phyloP scores from a whole-genome alignment of 2,329 filamentous ascomycete genomes.

The Neobulgaria alba region DNA sequence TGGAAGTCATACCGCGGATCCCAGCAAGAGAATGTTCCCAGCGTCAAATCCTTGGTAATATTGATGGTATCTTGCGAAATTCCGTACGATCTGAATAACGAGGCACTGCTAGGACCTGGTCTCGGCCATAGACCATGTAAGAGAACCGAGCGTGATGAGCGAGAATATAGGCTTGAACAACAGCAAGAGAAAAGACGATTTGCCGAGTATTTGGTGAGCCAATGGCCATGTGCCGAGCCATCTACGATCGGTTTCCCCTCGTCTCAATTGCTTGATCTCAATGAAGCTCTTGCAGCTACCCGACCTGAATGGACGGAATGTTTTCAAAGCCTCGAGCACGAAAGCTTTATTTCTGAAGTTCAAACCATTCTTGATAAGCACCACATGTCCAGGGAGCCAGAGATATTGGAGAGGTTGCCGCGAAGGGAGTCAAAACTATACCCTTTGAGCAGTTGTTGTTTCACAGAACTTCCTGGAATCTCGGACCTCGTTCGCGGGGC shows the following conservation, averaged over 20 bases:
- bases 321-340: slow-evolving; percentile 40
- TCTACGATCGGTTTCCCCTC: slow-evolving; percentile 23
- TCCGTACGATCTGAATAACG: slow-evolving; percentile 24
- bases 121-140: slow-evolving; percentile 9
- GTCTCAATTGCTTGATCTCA: slow-evolving; percentile 31
- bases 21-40: neutral
- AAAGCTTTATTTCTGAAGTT: slow-evolving; percentile 34
- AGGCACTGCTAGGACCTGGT: slow-evolving; percentile 1
- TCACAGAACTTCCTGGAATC: neutral
- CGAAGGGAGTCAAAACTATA: neutral
- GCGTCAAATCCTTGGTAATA: neutral
- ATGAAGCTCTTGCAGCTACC: slow-evolving; percentile 33
- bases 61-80: slow-evolving; percentile 21
- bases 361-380: slow-evolving; percentile 34
- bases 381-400: neutral
- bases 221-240: slow-evolving; percentile 38
- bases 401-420: neutral
- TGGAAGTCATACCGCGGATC: slow-evolving; percentile 1
- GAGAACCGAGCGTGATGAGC: slow-evolving; percentile 20
- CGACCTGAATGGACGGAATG: slow-evolving; percentile 39
- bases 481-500: neutral
- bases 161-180: slow-evolving; percentile 26
- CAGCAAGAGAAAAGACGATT: slow-evolving; percentile 31
- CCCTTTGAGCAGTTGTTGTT: neutral
- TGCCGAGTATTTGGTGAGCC: slow-evolving; percentile 33